Conservation (phyloP, 768 basidiomycete genomes). For the Suillus paluster region DNA sequence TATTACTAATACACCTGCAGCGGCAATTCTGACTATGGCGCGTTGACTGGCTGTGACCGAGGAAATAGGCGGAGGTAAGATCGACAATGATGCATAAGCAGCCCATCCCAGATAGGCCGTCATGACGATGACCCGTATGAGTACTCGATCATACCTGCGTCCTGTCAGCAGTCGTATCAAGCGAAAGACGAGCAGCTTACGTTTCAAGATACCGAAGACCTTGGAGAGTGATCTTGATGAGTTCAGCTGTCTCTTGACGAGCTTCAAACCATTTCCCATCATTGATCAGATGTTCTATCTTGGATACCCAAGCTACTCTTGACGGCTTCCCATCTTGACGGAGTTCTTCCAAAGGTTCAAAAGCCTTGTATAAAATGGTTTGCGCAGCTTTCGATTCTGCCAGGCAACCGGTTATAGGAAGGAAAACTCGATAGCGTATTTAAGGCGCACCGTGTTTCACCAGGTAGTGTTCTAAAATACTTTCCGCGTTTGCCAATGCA, state of each 20-base stretch:
- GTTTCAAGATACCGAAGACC: conserved; percentile 84
- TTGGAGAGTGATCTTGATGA: conserved; percentile 57
- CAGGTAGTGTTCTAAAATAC: conserved; percentile 76
- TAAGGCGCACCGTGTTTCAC: conserved; percentile 68
- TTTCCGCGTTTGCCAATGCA: conserved; percentile 68
- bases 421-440: background rate
- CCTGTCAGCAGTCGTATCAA: conserved; percentile 13
- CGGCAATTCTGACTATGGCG: conserved; percentile 21
- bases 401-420: background rate
- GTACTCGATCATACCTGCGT: conserved; percentile 67
- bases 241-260: conserved; percentile 49
- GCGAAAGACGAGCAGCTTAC: conserved; percentile 4
- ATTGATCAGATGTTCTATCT: conserved; percentile 52
- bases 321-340: conserved; percentile 31
- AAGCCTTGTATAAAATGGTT: conserved; percentile 68
- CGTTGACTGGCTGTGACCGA: conserved; percentile 15
- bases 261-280: conserved; percentile 51
- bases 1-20: conserved; percentile 33
- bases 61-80: conserved; percentile 43
- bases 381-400: conserved; percentile 65
- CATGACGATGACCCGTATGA: conserved; percentile 72
- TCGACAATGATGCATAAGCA: conserved; percentile 62
- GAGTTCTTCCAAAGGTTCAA: conserved; percentile 46
- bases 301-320: conserved; percentile 40
- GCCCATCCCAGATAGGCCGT: conserved; percentile 81